Conservation (phyloP, 805 yeast genomes). For the Yarrowia osloensis region DNA sequence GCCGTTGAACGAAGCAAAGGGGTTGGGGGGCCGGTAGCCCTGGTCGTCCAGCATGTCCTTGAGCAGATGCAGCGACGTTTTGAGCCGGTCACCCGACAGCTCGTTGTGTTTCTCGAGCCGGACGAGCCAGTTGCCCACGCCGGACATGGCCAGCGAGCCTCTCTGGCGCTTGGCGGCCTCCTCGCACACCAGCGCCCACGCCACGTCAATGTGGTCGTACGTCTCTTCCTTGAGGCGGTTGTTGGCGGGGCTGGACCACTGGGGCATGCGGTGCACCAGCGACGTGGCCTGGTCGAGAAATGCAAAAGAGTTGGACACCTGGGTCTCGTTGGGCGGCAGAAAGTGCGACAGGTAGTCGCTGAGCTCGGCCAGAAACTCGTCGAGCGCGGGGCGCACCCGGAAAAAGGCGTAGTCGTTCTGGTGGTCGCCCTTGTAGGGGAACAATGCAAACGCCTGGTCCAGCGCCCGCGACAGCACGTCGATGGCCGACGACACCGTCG, state of each 20-base stretch:
- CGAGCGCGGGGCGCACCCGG: slow-evolving; percentile 66
- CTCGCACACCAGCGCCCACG: slow-evolving; percentile 22
- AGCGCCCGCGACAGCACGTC: slow-evolving; percentile 52
- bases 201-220: slow-evolving; percentile 22
- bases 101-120: slow-evolving; percentile 24
- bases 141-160: slow-evolving; percentile 28
- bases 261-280: slow-evolving; percentile 64
- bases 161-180: slow-evolving; percentile 26
- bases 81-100: slow-evolving; percentile 26
- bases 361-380: slow-evolving; percentile 68
- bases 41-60: slow-evolving; percentile 16
- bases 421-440: slow-evolving; percentile 77
- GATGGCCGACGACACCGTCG: slow-evolving; percentile 56
- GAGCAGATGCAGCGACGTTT: slow-evolving; percentile 2
- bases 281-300: slow-evolving; percentile 64
- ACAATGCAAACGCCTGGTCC: slow-evolving; percentile 47
- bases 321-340: slow-evolving; percentile 68
- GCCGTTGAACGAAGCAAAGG: slow-evolving; percentile 14
- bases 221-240: slow-evolving; percentile 39
- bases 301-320: slow-evolving; percentile 55
- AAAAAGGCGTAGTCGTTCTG: slow-evolving; percentile 74
- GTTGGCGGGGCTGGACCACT: slow-evolving; percentile 54
- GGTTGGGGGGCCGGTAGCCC: slow-evolving; percentile 24
- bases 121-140: slow-evolving; percentile 9
- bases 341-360: slow-evolving; percentile 74